Conservation (phyloP, 169 alveolate species). For the Amoebophrya sp. region DNA sequence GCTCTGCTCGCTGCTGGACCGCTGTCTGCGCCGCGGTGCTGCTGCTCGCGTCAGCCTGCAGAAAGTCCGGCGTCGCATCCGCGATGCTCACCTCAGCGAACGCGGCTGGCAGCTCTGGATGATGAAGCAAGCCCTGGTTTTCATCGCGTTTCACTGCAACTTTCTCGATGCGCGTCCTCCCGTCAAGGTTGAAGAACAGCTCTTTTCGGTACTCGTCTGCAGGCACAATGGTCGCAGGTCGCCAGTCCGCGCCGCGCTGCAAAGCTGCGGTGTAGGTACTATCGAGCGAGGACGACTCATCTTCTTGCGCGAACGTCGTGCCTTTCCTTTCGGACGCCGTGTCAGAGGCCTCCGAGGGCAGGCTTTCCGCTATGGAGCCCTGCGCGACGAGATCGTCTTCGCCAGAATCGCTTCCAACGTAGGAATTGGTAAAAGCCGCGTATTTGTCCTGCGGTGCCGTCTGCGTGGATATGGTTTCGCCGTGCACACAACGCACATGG, state of each 20-base stretch:
- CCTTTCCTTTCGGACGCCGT: background rate
- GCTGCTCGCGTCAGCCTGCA: too few species aligned
- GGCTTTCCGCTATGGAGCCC: background rate
- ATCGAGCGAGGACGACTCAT: too few species aligned
- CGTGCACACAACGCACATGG: too few species aligned
- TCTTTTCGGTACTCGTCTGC: background rate
- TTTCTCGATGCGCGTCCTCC: background rate
- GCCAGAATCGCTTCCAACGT: background rate
- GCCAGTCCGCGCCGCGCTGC: background rate
- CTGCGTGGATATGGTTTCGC: too few species aligned
- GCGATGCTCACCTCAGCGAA: background rate
- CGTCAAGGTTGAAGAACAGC: background rate
- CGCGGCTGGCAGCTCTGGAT: background rate
- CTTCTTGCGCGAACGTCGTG: too few species aligned
- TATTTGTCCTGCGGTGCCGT: too few species aligned
- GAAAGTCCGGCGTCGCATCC: too few species aligned
- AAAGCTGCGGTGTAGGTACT: background rate
- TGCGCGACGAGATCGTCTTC: background rate
- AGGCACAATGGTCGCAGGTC: background rate
- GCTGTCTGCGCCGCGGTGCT: too few species aligned
- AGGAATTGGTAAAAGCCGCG: background rate
- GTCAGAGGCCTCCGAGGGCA: too few species aligned
- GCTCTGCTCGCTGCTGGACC: too few species aligned
- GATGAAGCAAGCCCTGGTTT: too few species aligned
- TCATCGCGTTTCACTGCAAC: background rate